phyloP scores from a whole-genome alignment of 805 yeast species.

The Scheffersomyces amazonensis region DNA sequence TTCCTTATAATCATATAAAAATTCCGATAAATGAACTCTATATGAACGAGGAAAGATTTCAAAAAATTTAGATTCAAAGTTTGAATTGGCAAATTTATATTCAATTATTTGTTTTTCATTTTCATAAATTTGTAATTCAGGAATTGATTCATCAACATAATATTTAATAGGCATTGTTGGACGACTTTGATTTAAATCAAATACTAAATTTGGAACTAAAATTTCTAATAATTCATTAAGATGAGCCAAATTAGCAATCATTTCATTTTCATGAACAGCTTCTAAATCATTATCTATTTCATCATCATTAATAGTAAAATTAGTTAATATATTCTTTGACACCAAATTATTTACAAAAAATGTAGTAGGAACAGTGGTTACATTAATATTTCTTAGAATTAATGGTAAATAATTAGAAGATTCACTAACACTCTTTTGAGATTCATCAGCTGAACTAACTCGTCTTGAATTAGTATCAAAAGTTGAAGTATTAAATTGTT shows the following conservation, averaged over 20 bases:
- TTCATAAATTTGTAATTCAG: background rate
- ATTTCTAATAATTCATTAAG: conserved; percentile 34
- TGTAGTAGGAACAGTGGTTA: conserved; percentile 56
- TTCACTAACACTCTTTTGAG: conserved; percentile 16
- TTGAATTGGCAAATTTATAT: conserved; percentile 6
- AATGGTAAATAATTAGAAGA: conserved; percentile 66
- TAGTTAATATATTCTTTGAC: conserved; percentile 14
- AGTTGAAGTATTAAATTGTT: background rate
- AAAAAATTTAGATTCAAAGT: conserved; percentile 18
- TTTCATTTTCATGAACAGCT: conserved; percentile 23
- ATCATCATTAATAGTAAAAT: conserved; percentile 32
- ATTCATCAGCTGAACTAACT: background rate
- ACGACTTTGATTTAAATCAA: conserved; percentile 29
- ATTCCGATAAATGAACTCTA: conserved; percentile 31
- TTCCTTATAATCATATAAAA: conserved; percentile 21
- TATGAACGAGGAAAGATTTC: conserved; percentile 30
- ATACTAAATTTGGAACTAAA: conserved; percentile 41
- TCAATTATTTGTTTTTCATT: conserved; percentile 12
- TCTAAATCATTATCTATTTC: conserved; percentile 34
- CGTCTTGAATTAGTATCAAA: conserved; percentile 3
- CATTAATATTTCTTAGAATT: conserved; percentile 60
- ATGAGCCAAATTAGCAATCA: conserved; percentile 23
- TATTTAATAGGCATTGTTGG: conserved; percentile 6
- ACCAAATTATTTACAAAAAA: conserved; percentile 37
- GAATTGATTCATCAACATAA: conserved; percentile 2